phyloP scores from a whole-genome alignment of 306 rosid species.

The Cucumis cinereus region DNA sequence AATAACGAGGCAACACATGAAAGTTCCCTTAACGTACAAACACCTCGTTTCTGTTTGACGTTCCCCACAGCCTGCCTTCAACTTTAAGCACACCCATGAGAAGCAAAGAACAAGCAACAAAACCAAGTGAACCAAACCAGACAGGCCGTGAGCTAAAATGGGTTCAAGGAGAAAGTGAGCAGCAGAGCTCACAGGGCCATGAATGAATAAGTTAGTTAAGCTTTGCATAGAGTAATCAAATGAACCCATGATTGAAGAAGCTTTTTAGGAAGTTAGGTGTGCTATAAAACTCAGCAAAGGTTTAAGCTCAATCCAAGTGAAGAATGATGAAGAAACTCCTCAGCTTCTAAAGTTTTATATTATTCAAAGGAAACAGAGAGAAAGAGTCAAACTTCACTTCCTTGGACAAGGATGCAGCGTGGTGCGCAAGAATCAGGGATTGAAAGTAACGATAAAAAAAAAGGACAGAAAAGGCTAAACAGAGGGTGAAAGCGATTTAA shows the following conservation, averaged over 20 bases:
- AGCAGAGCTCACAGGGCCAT: slow-evolving; percentile 9
- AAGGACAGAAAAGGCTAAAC: too few relatives aligned
- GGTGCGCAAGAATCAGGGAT: neutral
- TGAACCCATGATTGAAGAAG: slow-evolving; percentile 13
- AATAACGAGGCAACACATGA: slow-evolving; percentile 15
- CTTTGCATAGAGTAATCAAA: slow-evolving; percentile 10
- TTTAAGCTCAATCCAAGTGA: neutral
- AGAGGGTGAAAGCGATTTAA: neutral
- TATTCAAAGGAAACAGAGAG: neutral
- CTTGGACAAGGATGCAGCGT: neutral
- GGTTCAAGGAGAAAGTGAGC: slow-evolving; percentile 27
- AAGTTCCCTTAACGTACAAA: slow-evolving; percentile 13
- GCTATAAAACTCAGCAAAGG: neutral
- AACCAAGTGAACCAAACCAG: slow-evolving; percentile 32
- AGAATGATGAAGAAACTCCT: neutral
- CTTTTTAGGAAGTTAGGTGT: neutral
- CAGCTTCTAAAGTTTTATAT: neutral
- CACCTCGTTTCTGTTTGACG: slow-evolving; percentile 8
- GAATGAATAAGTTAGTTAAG: slow-evolving; percentile 12
- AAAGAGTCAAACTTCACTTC: neutral
- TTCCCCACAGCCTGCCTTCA: slow-evolving; percentile 10
- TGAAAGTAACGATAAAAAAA: neutral
- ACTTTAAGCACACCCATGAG: slow-evolving; percentile 30
- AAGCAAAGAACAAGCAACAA: slow-evolving; percentile 23
- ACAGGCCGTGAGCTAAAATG: slow-evolving; percentile 29